Evolutionary conservation across 2,329 filamentous ascomycete genomes (phyloP).

Genomic region (Colletotrichum cordylinicola): DNA sequence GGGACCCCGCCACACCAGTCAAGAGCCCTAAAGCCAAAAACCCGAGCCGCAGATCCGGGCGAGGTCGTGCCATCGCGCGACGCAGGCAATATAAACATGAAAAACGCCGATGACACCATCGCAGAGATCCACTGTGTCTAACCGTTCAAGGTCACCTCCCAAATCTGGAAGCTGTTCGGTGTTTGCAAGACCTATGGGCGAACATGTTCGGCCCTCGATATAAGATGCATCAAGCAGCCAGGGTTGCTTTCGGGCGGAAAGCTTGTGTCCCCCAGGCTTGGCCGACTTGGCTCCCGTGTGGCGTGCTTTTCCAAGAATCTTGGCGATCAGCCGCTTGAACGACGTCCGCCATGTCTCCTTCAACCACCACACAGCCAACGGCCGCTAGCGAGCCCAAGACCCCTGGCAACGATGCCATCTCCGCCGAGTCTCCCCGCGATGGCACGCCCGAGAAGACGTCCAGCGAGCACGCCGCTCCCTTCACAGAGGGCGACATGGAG

Average conservation of each 20-base stretch:
- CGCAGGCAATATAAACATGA: not conserved
- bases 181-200: not conserved
- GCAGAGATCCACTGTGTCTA: not conserved
- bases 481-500: conserved; percentile 26
- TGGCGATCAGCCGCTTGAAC: conserved; percentile 1
- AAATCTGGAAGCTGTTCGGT: not conserved
- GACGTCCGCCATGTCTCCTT: conserved; percentile 3
- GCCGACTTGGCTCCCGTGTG: conserved; percentile 11
- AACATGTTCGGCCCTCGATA: not conserved
- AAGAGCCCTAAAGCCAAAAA: not conserved
- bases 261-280: conserved; percentile 1
- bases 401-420: not conserved
- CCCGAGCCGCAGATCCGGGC: not conserved
- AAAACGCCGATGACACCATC: conserved; percentile 19
- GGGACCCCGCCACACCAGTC: not conserved
- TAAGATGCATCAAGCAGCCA: not conserved
- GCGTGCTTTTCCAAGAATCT: conserved; percentile 9
- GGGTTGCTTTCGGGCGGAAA: not conserved
- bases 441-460: not conserved
- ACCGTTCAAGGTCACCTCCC: not conserved
- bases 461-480: conserved; percentile 12
- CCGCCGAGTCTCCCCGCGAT: not conserved
- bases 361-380: not conserved
- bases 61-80: not conserved
- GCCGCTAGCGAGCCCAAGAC: not conserved